Percentiles rank a stretch among this genome's conserved stretches.
Conservation (phyloP, 495 filamentous ascomycete species). For the Bombardia bombarda region DNA sequence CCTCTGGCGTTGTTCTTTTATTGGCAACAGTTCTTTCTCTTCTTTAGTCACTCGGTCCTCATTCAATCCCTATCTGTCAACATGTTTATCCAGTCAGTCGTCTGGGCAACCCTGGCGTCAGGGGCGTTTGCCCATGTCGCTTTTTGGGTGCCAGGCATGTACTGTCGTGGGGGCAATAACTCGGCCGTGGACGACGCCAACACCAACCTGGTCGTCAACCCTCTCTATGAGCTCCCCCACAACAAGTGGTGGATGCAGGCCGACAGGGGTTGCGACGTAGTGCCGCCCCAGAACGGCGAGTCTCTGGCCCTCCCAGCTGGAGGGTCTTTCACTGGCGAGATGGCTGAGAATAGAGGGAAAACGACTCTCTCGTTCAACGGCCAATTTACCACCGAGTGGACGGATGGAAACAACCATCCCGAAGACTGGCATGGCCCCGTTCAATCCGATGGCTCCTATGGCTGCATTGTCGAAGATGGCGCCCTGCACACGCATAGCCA, state of each 20-base stretch:
- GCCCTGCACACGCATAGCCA: constrained; percentile 39
- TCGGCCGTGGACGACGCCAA: constrained; percentile 28
- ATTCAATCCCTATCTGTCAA: too few species aligned
- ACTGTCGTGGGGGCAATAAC: constrained; percentile 32
- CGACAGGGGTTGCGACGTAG: constrained; percentile 37
- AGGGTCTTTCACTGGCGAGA: constrained; percentile 42
- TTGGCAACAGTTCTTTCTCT: too few species aligned
- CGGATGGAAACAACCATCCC: constrained; percentile 39
- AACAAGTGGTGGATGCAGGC: constrained; percentile 46
- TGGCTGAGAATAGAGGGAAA: constrained; percentile 43
- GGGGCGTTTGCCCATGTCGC: constrained; percentile 33
- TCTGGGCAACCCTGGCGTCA: constrained; percentile 17
- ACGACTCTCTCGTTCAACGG: constrained; percentile 43
- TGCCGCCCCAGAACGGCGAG: constrained; percentile 32
- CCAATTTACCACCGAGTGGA: constrained; percentile 31
- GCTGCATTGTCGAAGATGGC: constrained; percentile 31
- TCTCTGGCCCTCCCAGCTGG: constrained; percentile 46
- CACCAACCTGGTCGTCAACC: constrained; percentile 34
- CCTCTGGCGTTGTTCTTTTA: too few species aligned
- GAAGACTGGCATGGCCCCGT: constrained; percentile 39
- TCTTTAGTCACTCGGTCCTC: too few species aligned
- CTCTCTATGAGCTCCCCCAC: constrained; percentile 34
- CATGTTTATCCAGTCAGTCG: background rate
- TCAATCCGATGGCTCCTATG: constrained; percentile 10
- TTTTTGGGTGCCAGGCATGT: constrained; percentile 42